These are phyloP conservation scores for Lolium perenne DNA, from an alignment of 176 grass and related monocot species.

Conservation along the genomic window DNA sequence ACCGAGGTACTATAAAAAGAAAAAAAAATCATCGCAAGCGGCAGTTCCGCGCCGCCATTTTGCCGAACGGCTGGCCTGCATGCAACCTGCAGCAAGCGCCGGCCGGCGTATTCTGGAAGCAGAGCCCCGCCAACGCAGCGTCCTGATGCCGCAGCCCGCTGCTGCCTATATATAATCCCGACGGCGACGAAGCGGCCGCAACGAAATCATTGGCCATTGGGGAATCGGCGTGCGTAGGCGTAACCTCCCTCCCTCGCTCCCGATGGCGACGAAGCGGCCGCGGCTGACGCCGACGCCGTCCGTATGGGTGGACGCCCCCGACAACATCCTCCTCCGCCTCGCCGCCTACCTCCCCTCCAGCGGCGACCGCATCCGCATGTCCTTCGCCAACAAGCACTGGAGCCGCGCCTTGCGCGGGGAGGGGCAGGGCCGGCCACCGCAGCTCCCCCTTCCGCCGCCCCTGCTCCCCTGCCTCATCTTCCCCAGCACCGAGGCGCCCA, in stretches of 20 bases:
- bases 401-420: not conserved
- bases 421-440: not conserved
- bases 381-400: slow-evolving; percentile 27
- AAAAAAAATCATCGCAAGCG: not conserved
- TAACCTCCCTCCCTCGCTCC: not conserved
- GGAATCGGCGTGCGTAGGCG: not conserved
- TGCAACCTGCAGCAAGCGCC: not conserved
- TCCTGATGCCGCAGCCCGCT: not conserved
- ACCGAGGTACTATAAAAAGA: too few relatives aligned
- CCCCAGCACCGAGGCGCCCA: slow-evolving; percentile 41
- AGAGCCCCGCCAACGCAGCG: not conserved
- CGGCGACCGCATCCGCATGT: slow-evolving; percentile 47
- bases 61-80: slow-evolving; percentile 20
- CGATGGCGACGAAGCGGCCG: slow-evolving; percentile 10
- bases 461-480: slow-evolving; percentile 53
- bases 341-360: slow-evolving; percentile 33
- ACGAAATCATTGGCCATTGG: not conserved
- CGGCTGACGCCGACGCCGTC: not conserved
- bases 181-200: slow-evolving; percentile 2
- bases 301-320: slow-evolving; percentile 29
- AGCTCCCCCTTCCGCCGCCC: not conserved
- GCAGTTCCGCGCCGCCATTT: slow-evolving; percentile 23
- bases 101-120: not conserved
- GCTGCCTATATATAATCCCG: slow-evolving; percentile 32
- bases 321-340: slow-evolving; percentile 44